These are phyloP conservation scores for Tetraselmis chui DNA, from an alignment of 139 green algal genomes.

Conservation along the genomic window DNA sequence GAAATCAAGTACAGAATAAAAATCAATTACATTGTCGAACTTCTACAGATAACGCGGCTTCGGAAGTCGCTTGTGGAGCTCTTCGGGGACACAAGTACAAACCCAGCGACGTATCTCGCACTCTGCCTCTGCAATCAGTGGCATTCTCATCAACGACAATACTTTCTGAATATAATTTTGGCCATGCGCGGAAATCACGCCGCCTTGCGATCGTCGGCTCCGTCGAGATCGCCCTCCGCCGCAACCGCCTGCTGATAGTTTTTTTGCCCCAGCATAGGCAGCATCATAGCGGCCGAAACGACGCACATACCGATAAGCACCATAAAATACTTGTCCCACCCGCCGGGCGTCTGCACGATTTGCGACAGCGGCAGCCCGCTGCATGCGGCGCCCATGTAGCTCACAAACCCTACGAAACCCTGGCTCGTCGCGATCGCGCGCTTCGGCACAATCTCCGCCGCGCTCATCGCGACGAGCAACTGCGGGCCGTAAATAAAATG, in stretches of 20 bases:
- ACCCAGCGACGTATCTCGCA: too few species aligned
- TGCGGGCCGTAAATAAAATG: not conserved
- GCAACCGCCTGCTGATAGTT: slow-evolving; percentile 83
- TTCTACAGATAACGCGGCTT: too few species aligned
- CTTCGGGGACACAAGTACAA: too few species aligned
- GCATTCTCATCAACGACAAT: too few species aligned
- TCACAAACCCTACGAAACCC: not conserved
- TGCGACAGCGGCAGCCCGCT: slow-evolving; percentile 89
- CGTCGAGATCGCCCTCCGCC: too few species aligned
- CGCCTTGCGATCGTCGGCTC: too few species aligned
- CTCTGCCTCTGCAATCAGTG: too few species aligned
- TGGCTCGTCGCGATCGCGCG: not conserved
- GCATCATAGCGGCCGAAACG: slow-evolving; percentile 73
- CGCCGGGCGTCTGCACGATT: slow-evolving; percentile 84
- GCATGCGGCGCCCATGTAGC: slow-evolving; percentile 52
- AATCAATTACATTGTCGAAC: too few species aligned
- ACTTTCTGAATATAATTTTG: too few species aligned
- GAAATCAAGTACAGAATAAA: too few species aligned
- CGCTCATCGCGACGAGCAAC: not conserved
- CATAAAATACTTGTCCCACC: slow-evolving; percentile 81
- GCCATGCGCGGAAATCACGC: too few species aligned
- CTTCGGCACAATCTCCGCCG: not conserved
- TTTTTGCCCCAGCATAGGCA: slow-evolving; percentile 82
- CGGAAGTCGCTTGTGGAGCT: too few species aligned
- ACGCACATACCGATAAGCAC: slow-evolving; percentile 75